Base-by-base conservation (phyloP, 257 asterid species). In the Verbascum thapsus region DNA sequence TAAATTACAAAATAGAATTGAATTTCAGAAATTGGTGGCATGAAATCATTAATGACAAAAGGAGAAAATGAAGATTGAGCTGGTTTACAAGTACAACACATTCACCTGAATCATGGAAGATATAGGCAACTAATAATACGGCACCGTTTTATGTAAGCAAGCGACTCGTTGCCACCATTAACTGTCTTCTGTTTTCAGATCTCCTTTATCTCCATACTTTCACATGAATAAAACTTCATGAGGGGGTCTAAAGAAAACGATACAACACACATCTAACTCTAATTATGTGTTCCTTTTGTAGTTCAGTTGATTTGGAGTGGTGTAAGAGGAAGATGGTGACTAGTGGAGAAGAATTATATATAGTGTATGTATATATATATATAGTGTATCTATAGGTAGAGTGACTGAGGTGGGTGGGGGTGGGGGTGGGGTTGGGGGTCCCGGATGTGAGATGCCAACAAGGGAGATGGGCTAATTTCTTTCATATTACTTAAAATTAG, bases 61-160 rank as follows among this genome's bases (percentile, higher is more conserved):
- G 57, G 53, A 17, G 72, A 68, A 58, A 53, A 50, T n/a, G 69
- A 40, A 50, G 47, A 75, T 79, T 47, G 69, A 55, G 68, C 62
- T 26, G 19, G 16, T n/a, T n/a, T n/a, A n/a, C n/a, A 23, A 62
- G 23, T 66, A 61, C 74, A 70, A 5, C 45, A 60, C 72, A 79
- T 68, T 83, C 94, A 83, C 92, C 96, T 83, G 88, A 87, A 74
- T 75, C 83, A 68, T 35, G 85, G 67, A 81, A n/a, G 80, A 66
- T 48, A 60, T 20, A 74, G 80, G 81, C 83, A 74, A 85, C 83
- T n/a, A n/a, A n/a, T n/a, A 43, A 72, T 72, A 66, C 38, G n/a
- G 34, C 13, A 66, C 66, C 68, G 52, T 63, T 62, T 66, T 61
- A n/a, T 64, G 23, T 10, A 61, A 72, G 82, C 92, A 71, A 71